Evolutionary conservation across 164 flowering plant genomes (phyloP).

Genomic region (Dillenia suffruticosa): DNA sequence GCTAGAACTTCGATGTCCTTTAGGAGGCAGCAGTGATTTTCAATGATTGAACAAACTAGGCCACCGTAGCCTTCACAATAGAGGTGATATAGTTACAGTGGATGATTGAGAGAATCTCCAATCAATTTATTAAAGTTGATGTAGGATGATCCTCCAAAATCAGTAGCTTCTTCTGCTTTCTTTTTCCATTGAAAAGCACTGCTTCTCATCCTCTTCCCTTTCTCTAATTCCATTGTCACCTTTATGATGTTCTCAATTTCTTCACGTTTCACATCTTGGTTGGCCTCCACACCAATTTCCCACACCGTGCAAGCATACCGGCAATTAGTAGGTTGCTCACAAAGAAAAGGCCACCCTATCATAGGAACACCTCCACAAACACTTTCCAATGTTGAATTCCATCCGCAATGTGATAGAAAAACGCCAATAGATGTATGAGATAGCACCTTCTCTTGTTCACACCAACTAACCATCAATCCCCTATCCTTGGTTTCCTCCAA

Average conservation of each 20-base stretch:
- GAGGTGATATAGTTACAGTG: too few species aligned
- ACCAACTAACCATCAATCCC: constrained; percentile 29
- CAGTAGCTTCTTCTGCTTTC: constrained; percentile 13
- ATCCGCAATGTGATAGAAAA: constrained; percentile 38
- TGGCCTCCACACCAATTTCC: constrained; percentile 37
- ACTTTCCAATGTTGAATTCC: constrained; percentile 42
- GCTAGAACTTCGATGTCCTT: too few species aligned
- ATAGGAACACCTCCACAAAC: constrained; percentile 30
- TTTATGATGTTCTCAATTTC: constrained; percentile 17
- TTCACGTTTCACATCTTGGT: constrained; percentile 19
- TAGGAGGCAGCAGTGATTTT: too few species aligned
- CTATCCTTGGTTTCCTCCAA: constrained; percentile 16
- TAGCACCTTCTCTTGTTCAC: constrained; percentile 33
- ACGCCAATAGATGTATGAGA: constrained; percentile 29
- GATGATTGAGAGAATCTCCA: constrained; percentile 8
- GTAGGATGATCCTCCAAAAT: constrained; percentile 11
- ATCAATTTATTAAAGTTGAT: constrained; percentile 11
- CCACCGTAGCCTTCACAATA: too few species aligned
- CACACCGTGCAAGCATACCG: constrained; percentile 19
- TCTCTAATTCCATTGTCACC: constrained; percentile 32
- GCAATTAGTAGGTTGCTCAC: constrained; percentile 31
- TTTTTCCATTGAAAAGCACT: constrained; percentile 21
- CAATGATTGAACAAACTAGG: too few species aligned
- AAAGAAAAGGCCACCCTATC: constrained; percentile 38
- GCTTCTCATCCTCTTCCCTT: constrained; percentile 13